Conservation (phyloP, 1,284 basidiomycete species). For the Ganoderma sinense region DNA sequence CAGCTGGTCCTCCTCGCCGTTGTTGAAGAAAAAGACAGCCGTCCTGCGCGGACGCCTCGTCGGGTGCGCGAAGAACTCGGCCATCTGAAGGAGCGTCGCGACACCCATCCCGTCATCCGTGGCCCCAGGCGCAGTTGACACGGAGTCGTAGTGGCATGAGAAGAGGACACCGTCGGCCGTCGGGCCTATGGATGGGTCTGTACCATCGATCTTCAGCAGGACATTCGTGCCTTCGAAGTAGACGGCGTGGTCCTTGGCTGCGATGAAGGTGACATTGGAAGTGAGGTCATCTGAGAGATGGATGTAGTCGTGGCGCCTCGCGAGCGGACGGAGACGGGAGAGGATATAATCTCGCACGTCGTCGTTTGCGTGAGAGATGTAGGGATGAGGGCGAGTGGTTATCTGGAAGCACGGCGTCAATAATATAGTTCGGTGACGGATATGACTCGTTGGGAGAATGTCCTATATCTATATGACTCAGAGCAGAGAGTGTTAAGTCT, state of each 20-base stretch:
- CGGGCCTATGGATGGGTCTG: slow-evolving; percentile 36
- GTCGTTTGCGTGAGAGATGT: slow-evolving; percentile 79
- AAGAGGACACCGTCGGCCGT: slow-evolving; percentile 66
- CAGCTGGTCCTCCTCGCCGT: slow-evolving; percentile 81
- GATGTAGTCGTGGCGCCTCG: slow-evolving; percentile 49
- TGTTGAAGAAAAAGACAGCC: slow-evolving; percentile 82
- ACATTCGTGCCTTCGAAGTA: slow-evolving; percentile 82
- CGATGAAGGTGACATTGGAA: slow-evolving; percentile 63
- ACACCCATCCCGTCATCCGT: slow-evolving; percentile 83
- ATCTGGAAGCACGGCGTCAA: slow-evolving; percentile 51
- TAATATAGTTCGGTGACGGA: not conserved
- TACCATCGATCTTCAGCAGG: slow-evolving; percentile 73
- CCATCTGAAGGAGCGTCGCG: slow-evolving; percentile 69
- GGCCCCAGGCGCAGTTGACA: slow-evolving; percentile 76
- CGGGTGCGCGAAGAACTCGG: slow-evolving; percentile 60
- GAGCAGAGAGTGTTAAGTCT: too few species aligned
- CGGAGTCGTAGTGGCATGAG: slow-evolving; percentile 83
- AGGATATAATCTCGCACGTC: slow-evolving; percentile 67
- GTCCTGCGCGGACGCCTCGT: slow-evolving; percentile 57
- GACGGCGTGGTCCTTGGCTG: slow-evolving; percentile 37
- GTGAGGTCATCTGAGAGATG: slow-evolving; percentile 62
- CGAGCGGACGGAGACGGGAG: slow-evolving; percentile 56
- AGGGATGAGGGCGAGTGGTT: slow-evolving; percentile 73
- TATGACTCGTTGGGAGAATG: not conserved
- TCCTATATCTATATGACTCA: too few species aligned